These are phyloP conservation scores for Microbotryum intermedium DNA, from an alignment of 1,284 basidiomycete genomes.

Conservation along the genomic window DNA sequence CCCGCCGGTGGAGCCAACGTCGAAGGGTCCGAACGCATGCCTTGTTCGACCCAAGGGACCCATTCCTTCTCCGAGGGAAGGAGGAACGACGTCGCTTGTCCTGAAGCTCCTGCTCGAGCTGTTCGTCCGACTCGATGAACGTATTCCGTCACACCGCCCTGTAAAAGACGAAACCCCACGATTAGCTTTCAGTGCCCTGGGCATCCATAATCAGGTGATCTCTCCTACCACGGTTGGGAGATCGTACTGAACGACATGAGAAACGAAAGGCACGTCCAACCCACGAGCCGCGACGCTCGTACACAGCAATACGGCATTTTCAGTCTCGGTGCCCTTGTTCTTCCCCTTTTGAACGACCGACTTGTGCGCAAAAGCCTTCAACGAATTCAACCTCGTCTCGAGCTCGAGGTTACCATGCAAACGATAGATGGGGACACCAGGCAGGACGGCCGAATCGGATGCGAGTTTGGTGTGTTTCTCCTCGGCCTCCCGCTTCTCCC, in stretches of 20 bases:
- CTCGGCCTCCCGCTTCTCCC: conserved; percentile 36
- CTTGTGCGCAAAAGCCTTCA: conserved; percentile 64
- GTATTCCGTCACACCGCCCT: conserved; percentile 88
- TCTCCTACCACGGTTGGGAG: conserved; percentile 68
- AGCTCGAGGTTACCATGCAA: conserved; percentile 88
- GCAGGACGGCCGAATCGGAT: conserved; percentile 65
- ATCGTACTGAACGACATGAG: conserved; percentile 91
- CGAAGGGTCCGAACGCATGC: conserved; percentile 49
- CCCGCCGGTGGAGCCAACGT: conserved; percentile 37
- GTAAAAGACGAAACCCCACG: background rate
- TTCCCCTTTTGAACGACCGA: conserved; percentile 12
- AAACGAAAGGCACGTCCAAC: conserved; percentile 91
- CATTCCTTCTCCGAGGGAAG: conserved; percentile 76
- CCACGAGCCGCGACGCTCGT: conserved; percentile 96
- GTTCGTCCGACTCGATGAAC: conserved; percentile 95
- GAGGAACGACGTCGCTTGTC: conserved; percentile 89
- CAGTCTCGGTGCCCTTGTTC: conserved; percentile 36
- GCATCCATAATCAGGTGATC: background rate
- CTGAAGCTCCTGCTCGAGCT: conserved; percentile 78
- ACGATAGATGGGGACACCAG: conserved; percentile 73
- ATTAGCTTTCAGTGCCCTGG: no score
- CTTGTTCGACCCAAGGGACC: conserved; percentile 75
- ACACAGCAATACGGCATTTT: conserved; percentile 66
- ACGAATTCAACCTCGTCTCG: conserved; percentile 66
- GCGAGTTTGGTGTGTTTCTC: conserved; percentile 45